Conservation (phyloP, 1,284 basidiomycete species). For the Afroboletus lepidellus region DNA sequence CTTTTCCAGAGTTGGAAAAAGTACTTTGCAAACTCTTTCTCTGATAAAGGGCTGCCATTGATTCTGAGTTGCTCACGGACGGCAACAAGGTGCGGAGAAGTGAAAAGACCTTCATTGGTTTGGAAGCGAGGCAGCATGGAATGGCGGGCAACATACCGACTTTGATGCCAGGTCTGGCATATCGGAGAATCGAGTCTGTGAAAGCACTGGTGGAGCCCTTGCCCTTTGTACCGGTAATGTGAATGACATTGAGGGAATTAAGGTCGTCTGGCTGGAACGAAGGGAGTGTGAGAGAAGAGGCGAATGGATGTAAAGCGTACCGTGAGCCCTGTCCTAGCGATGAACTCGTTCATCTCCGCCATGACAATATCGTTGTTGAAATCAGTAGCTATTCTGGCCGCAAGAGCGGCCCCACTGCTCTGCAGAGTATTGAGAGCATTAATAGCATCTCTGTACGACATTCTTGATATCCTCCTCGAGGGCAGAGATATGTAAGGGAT, state of each 20-base stretch:
- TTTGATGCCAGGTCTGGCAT: too few relatives aligned
- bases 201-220: conserved; percentile 98
- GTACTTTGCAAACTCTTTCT: conserved; percentile 83
- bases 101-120: conserved; percentile 74
- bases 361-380: conserved; percentile 74
- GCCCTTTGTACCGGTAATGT: conserved; percentile 98
- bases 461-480: conserved; percentile 43
- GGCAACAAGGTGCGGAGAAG: conserved; percentile 94
- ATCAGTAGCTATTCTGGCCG: conserved; percentile 79
- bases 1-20: too few relatives aligned
- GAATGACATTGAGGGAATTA: conserved; percentile 89
- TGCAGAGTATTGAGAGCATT: conserved; percentile 89
- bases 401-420: conserved; percentile 89
- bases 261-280: conserved; percentile 56
- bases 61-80: conserved; percentile 96
- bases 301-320: conserved; percentile 40
- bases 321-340: conserved; percentile 83
- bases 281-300: conserved; percentile 9
- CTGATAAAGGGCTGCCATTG: conserved; percentile 87
- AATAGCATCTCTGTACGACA: conserved; percentile 78
- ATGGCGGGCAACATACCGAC: conserved; percentile 3
- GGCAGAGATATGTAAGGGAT: conserved; percentile 6
- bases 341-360: too few relatives aligned
- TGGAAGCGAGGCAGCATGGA: conserved; percentile 1
- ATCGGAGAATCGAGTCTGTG: conserved; percentile 73